Base-by-base conservation (phyloP, 495 filamentous ascomycete genomes). In the Penicillium riverlandense region DNA sequence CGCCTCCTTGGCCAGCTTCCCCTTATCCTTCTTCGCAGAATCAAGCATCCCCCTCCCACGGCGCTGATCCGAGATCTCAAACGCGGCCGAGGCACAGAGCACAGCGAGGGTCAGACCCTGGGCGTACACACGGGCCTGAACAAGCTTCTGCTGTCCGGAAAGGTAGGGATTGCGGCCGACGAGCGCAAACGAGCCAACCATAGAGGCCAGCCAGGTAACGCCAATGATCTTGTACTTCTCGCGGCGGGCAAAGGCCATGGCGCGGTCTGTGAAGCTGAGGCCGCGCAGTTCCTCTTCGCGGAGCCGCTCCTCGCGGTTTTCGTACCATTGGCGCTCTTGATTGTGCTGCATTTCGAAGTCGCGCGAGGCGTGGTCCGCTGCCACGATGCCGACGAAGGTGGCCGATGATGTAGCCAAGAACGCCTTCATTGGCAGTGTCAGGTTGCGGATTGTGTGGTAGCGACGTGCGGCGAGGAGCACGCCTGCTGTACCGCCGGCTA, bases 121-220 rank as follows among this genome's bases (percentile, higher is more conserved):
- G n/a, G 92, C 92, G 69, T 97, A 97, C 48, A 98, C 84, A 74
- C 92, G 82, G 8, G 94, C 94, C 75, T 98, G 92, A 13, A 98
- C 92, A 22, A 98, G 71, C 74, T 98, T 98, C 78, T 98, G 92
- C 52, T 73, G 63, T 1, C 76, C 78, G 13, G 73, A 79, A 7
- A 97, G 65, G 65, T 86, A 89, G 38, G 76, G 79, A 65, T 87
- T 90, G 47, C 87, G 76, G 41, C 83, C 76, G 35, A 96, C 91
- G 8, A 95, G 54, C 34, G 70, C 83, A 27, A 96, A 74, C 0
- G 87, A 80, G 28, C 84, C 61, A 15, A 77, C 81, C 84, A 98
- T 95, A 35, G 79, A 79, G 11, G 85, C 82, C 10, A 91, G 65
- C 92, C 92, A 98, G 16, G 80, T 84, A 2, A 72, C 78, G 43